Conservation (phyloP, 768 basidiomycete species). For the Lactarius pseudohatsudake region DNA sequence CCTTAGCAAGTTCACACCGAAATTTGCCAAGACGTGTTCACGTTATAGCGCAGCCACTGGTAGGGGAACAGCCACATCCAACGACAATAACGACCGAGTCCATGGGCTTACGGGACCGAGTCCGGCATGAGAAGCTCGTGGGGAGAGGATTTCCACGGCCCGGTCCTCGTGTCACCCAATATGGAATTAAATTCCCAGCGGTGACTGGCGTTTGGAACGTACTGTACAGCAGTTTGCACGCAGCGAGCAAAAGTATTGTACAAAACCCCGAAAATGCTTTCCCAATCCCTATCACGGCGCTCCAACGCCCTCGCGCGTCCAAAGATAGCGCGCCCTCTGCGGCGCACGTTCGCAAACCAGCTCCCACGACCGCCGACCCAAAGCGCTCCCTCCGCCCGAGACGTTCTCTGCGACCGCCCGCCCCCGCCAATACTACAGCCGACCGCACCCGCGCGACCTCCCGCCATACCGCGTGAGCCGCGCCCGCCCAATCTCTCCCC, state of each 20-base stretch:
- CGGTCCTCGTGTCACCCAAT: not conserved
- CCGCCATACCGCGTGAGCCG: constrained; percentile 44
- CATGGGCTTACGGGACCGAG: too few species aligned
- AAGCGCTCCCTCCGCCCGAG: constrained; percentile 30
- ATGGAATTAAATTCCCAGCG: not conserved
- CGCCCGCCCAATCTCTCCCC: too few species aligned
- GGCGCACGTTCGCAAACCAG: constrained; percentile 16
- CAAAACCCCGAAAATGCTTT: not conserved
- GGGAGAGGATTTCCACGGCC: not conserved
- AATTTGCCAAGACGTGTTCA: not conserved
- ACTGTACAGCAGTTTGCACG: too few species aligned
- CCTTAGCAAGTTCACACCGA: not conserved
- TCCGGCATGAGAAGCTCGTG: too few species aligned
- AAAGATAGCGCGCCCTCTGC: not conserved
- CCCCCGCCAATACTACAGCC: constrained; percentile 46
- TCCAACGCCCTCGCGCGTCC: not conserved
- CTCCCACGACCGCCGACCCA: constrained; percentile 29
- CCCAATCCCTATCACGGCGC: not conserved
- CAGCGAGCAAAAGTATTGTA: not conserved
- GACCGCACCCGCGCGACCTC: constrained; percentile 43
- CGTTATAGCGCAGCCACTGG: not conserved
- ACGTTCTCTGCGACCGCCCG: constrained; percentile 47
- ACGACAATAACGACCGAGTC: too few species aligned
- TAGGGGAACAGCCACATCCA: not conserved
- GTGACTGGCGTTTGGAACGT: not conserved